phyloP scores from a whole-genome alignment of 176 grass and related monocot species.

The Saccharum officinarum region DNA sequence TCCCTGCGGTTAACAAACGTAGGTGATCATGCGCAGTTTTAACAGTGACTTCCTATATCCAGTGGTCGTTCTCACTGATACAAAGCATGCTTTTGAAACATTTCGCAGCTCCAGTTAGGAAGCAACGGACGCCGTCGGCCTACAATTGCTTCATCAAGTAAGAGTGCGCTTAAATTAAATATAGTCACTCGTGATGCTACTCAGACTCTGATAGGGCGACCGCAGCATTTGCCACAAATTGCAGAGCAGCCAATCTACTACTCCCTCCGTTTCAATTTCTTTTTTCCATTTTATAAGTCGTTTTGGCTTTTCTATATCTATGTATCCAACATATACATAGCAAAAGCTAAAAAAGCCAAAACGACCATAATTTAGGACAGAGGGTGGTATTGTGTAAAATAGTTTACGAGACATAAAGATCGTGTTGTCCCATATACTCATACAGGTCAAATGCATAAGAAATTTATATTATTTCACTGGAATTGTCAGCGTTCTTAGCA shows the following conservation, averaged over 20 bases:
- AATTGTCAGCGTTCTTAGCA: background rate
- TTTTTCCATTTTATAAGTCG: too few species aligned
- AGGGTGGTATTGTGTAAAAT: background rate
- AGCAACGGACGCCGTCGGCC: slow-evolving; percentile 66
- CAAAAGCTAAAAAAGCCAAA: too few species aligned
- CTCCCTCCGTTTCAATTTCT: too few species aligned
- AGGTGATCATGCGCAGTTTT: background rate
- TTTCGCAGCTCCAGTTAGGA: slow-evolving; percentile 57
- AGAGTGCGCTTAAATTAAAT: background rate
- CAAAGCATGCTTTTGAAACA: background rate
- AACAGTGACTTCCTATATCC: background rate
- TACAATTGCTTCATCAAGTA: slow-evolving; percentile 84
- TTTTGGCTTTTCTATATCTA: too few species aligned
- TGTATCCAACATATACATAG: too few species aligned
- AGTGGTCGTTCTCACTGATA: background rate
- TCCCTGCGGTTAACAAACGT: slow-evolving; percentile 56
- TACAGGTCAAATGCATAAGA: background rate
- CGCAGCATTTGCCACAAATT: background rate
- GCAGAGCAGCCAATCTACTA: background rate
- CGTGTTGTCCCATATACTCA: background rate
- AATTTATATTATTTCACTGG: background rate
- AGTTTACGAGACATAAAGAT: background rate
- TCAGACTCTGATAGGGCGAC: background rate
- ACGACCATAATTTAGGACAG: too few species aligned
- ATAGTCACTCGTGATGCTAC: background rate